These are phyloP conservation scores for Ophiostoma triangulosporum DNA, from an alignment of 2,329 filamentous ascomycete genomes.

Conservation along the genomic window DNA sequence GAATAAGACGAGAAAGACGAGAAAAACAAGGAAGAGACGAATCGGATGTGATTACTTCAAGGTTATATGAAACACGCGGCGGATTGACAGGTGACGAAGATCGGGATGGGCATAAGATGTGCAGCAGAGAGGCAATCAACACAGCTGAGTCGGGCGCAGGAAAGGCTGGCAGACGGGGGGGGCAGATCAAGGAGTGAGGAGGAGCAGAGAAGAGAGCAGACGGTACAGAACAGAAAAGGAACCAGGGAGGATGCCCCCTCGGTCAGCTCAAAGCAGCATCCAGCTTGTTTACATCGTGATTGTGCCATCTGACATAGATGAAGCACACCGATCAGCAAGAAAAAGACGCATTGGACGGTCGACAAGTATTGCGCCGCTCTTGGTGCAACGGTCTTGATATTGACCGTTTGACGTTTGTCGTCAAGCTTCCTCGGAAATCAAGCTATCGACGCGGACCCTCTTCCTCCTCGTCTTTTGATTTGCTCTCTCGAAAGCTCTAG, in stretches of 20 bases:
- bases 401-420: background rate
- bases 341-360: too few relatives aligned
- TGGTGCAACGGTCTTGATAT: background rate
- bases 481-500: background rate
- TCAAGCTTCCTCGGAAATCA: background rate
- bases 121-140: background rate
- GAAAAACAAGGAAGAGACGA: background rate
- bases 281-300: conserved; percentile 15
- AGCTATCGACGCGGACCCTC: background rate
- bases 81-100: background rate
- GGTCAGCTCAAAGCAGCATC: too few relatives aligned
- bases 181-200: background rate
- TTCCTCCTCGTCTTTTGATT: background rate
- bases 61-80: background rate
- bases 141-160: background rate
- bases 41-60: background rate
- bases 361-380: background rate
- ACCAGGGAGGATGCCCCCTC: conserved; percentile 1
- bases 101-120: too few relatives aligned
- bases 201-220: background rate
- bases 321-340: too few relatives aligned
- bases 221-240: background rate
- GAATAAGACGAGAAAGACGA: background rate
- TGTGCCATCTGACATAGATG: conserved; percentile 1
- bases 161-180: background rate